Conservation (phyloP, 2,329 filamentous ascomycete genomes). For the Penicillium sp. region DNA sequence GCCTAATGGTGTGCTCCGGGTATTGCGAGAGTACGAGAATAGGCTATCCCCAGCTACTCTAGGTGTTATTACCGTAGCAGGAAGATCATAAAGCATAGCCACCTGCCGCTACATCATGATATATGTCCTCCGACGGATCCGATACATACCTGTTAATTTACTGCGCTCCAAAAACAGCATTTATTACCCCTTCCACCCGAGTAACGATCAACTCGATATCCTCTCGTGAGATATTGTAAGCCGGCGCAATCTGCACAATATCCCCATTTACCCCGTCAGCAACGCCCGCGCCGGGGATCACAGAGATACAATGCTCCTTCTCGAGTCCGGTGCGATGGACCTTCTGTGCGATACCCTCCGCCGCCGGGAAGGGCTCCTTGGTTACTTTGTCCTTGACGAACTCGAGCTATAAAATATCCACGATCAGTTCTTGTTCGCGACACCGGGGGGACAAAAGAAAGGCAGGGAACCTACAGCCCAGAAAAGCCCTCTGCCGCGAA, state of each 20-base stretch:
- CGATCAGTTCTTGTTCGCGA: background rate
- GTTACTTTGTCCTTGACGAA: constrained; percentile 58
- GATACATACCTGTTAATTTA: no score
- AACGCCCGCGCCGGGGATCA: constrained; percentile 59
- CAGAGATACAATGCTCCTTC: constrained; percentile 49
- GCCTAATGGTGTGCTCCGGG: no score
- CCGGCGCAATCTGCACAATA: constrained; percentile 59
- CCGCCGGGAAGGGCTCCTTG: constrained; percentile 55
- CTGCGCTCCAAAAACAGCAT: constrained; percentile 34
- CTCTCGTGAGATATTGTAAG: constrained; percentile 55
- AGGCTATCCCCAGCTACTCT: no score
- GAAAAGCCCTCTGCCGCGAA: constrained; percentile 61
- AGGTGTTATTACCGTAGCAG: no score
- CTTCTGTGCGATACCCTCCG: constrained; percentile 47
- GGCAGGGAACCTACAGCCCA: constrained; percentile 54
- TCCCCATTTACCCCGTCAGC: constrained; percentile 58
- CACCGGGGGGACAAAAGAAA: background rate
- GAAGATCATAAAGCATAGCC: background rate
- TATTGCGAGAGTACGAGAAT: no score
- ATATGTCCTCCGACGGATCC: no score
- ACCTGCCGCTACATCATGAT: no score
- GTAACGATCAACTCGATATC: constrained; percentile 58
- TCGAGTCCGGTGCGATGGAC: constrained; percentile 53
- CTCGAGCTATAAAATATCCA: constrained; percentile 50
- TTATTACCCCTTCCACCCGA: constrained; percentile 47